Evolutionary conservation across 371 early-diverging fungal species (phyloP).

Genomic region (Mortierella sp.): DNA sequence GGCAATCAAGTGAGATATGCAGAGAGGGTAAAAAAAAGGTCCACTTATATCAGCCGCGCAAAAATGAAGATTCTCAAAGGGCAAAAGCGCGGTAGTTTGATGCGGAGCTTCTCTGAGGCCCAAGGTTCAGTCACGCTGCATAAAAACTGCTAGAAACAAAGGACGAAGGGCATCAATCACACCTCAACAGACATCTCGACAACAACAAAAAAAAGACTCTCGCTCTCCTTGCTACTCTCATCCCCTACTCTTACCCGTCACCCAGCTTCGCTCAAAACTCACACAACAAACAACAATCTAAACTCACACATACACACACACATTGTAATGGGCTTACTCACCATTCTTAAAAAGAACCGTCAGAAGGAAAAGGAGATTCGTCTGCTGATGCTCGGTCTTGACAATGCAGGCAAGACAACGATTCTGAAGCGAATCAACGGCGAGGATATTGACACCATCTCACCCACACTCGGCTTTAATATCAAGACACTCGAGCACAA

Average conservation of each 20-base stretch:
- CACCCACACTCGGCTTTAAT: slow-evolving; percentile 98
- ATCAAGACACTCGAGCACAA: slow-evolving; percentile 94
- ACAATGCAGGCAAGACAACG: slow-evolving; percentile 99
- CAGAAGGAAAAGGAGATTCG: slow-evolving; percentile 93
- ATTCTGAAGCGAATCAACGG: slow-evolving; percentile 96
- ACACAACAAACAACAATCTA: neutral
- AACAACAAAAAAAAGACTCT: neutral
- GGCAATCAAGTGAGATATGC: neutral
- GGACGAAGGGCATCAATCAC: neutral
- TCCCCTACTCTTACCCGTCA: neutral
- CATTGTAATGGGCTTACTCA: slow-evolving; percentile 89
- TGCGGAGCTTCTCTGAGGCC: neutral
- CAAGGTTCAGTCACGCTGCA: neutral
- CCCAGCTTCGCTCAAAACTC: neutral
- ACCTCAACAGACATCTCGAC: neutral
- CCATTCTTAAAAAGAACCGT: slow-evolving; percentile 92
- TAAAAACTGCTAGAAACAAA: neutral
- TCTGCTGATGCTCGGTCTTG: slow-evolving; percentile 95
- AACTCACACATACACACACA: neutral
- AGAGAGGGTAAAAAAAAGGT: neutral
- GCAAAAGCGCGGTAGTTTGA: neutral
- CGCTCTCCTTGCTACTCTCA: neutral
- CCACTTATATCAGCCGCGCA: neutral
- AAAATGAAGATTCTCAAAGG: neutral
- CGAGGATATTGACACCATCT: slow-evolving; percentile 91